Percentiles rank a stretch among this genome's conserved stretches.
phyloP scores from a whole-genome alignment of 73 alveolate genomes.

The Paramecium bursaria region DNA sequence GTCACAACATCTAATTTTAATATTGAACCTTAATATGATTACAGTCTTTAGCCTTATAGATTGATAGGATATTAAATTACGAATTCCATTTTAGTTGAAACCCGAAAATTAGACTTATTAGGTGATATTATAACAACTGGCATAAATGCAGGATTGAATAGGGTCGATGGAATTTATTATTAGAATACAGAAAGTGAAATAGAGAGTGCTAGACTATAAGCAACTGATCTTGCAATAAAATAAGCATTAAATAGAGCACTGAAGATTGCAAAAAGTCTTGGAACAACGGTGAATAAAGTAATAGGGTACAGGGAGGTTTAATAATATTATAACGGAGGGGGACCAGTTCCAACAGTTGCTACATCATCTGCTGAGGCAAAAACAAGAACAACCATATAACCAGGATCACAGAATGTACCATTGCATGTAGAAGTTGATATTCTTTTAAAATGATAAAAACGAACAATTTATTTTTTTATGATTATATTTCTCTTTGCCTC shows the following conservation, averaged over 20 bases:
- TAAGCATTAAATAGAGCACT: constrained; percentile 14
- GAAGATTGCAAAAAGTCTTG: background rate
- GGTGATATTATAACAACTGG: constrained; percentile 21
- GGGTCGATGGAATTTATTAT: constrained; percentile 28
- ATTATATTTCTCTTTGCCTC: no score
- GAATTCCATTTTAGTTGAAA: background rate
- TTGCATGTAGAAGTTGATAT: constrained; percentile 4
- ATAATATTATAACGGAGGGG: background rate
- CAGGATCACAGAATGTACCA: background rate
- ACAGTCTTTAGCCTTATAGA: background rate
- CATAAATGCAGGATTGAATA: constrained; percentile 35
- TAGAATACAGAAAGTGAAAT: background rate
- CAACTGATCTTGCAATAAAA: background rate
- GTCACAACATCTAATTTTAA: constrained; percentile 8
- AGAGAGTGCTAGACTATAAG: background rate
- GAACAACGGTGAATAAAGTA: background rate
- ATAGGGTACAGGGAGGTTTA: background rate
- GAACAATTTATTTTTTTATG: background rate
- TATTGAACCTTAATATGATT: background rate
- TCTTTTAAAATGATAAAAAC: background rate
- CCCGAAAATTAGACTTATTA: background rate
- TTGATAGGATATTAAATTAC: constrained; percentile 18
- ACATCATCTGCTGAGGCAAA: background rate
- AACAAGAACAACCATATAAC: background rate
- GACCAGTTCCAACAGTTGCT: background rate